Evolutionary conservation across 352 stramenopile species (phyloP).

Genomic region (Phytophthora foliorum): DNA sequence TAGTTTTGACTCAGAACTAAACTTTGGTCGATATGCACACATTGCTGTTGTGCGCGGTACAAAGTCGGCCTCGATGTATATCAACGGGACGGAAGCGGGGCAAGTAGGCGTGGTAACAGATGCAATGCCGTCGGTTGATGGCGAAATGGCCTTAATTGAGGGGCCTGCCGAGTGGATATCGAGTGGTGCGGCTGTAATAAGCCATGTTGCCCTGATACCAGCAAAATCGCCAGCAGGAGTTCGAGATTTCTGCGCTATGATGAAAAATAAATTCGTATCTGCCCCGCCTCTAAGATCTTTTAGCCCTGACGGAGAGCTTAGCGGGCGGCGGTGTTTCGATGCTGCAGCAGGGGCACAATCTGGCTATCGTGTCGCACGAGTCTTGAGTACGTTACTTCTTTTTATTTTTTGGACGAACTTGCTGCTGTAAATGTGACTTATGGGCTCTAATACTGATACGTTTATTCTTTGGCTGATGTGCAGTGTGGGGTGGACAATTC

Average conservation of each 20-base stretch:
- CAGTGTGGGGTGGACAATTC: conserved; percentile 82
- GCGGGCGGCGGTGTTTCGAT: conserved; percentile 42
- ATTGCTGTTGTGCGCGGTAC: conserved; percentile 20
- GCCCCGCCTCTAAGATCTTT: conserved; percentile 57
- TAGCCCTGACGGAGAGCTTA: conserved; percentile 35
- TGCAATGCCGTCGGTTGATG: background rate
- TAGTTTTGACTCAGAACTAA: conserved; percentile 2
- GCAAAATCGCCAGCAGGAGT: conserved; percentile 17
- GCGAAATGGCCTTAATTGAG: conserved; percentile 14
- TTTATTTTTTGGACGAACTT: background rate
- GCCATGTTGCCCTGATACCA: conserved; percentile 57
- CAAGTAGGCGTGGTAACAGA: conserved; percentile 7
- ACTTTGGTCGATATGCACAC: conserved; percentile 42
- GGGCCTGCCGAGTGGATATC: conserved; percentile 25
- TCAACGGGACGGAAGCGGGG: conserved; percentile 29
- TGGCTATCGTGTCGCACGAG: conserved; percentile 57
- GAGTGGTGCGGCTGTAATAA: conserved; percentile 40
- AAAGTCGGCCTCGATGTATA: conserved; percentile 22
- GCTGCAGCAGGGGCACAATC: conserved; percentile 48
- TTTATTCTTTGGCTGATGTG: conserved; percentile 15
- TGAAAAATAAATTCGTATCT: conserved; percentile 60
- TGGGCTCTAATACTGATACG: conserved; percentile 1
- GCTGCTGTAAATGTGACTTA: conserved; percentile 10
- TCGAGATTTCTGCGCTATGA: conserved; percentile 41
- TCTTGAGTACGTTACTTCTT: conserved; percentile 57